Evolutionary conservation across 768 basidiomycete species (phyloP).

Genomic region (Termitomyces sp.): DNA sequence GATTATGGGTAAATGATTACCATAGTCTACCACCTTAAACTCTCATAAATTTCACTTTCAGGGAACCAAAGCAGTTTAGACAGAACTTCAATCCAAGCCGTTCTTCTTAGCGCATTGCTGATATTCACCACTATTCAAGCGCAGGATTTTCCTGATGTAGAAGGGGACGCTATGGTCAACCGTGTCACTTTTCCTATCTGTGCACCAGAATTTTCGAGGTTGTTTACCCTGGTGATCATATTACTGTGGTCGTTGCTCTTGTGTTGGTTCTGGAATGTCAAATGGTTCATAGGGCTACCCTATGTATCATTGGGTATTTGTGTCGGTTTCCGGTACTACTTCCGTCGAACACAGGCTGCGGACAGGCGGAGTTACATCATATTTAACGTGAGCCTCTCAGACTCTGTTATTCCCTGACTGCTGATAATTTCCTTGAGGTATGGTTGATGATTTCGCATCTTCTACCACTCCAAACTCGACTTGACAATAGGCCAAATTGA

Average conservation of each 20-base stretch:
- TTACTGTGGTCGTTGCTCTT: slow-evolving; percentile 16
- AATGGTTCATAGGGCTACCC: not conserved
- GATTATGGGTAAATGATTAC: slow-evolving; percentile 18
- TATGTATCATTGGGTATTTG: slow-evolving; percentile 8
- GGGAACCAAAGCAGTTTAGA: slow-evolving; percentile 3
- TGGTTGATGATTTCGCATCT: slow-evolving; percentile 18
- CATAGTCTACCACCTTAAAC: not conserved
- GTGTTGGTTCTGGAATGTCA: slow-evolving; percentile 8
- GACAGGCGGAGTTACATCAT: slow-evolving; percentile 20
- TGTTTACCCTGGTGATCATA: slow-evolving; percentile 15
- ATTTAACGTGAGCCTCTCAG: slow-evolving; percentile 20
- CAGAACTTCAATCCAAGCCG: slow-evolving; percentile 5
- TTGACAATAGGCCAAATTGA: too few species aligned
- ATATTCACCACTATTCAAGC: slow-evolving; percentile 46
- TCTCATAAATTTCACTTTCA: too few species aligned
- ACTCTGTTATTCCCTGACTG: not conserved
- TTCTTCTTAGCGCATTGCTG: slow-evolving; percentile 20
- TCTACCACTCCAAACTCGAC: slow-evolving; percentile 3
- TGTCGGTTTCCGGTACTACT: slow-evolving; percentile 18
- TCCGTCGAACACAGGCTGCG: slow-evolving; percentile 11
- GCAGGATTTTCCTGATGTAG: slow-evolving; percentile 42
- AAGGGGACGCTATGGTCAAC: slow-evolving; percentile 37
- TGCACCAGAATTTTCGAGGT: slow-evolving; percentile 32
- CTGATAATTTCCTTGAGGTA: slow-evolving; percentile 9
- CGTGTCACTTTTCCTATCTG: slow-evolving; percentile 42